Percentiles rank a stretch among this genome's conserved stretches.
Evolutionary conservation across 2,329 filamentous ascomycete species (phyloP).

Genomic region (Sordariomycetes sp.): DNA sequence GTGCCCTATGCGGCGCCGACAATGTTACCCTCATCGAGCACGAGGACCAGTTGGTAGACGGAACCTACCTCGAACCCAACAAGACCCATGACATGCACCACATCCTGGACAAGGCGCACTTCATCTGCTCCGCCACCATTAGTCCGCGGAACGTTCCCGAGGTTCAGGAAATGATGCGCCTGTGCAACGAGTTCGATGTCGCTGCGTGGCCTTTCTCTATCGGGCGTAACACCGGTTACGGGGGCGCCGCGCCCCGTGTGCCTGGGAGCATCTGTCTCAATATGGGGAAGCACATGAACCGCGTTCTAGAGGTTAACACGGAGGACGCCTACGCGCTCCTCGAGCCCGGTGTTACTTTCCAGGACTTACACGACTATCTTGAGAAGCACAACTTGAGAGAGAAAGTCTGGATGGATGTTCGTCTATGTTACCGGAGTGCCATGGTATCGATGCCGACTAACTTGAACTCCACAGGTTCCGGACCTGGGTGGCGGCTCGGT

Average conservation of each 20-base stretch:
- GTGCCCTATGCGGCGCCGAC: conserved; percentile 6
- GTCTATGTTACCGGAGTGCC: not conserved
- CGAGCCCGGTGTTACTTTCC: conserved; percentile 41
- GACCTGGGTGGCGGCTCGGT: not conserved
- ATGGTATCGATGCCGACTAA: not conserved
- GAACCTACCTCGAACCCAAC: conserved; percentile 9
- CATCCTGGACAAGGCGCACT: conserved; percentile 25
- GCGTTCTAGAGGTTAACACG: conserved; percentile 33
- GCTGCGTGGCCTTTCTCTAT: conserved; percentile 34
- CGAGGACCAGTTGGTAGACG: conserved; percentile 7
- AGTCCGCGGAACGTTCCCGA: conserved; percentile 19
- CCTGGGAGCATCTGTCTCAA: conserved; percentile 35
- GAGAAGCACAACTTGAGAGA: conserved; percentile 21
- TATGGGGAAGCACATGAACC: conserved; percentile 36
- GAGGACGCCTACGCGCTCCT: conserved; percentile 35
- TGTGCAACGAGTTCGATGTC: conserved; percentile 27
- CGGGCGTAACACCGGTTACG: conserved; percentile 38
- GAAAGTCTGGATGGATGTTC: conserved; percentile 26
- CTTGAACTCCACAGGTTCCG: not conserved
- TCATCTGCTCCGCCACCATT: conserved; percentile 25
- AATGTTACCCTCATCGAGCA: conserved; percentile 9
- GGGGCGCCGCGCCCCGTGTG: conserved; percentile 37
- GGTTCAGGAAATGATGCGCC: conserved; percentile 29
- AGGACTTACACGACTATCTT: conserved; percentile 35
- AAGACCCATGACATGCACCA: conserved; percentile 22